A percentile compares a stretch with the other conserved stretches of the same genome.
Conservation (phyloP, 805 yeast species). For the Barnettozyma botsteinii region DNA sequence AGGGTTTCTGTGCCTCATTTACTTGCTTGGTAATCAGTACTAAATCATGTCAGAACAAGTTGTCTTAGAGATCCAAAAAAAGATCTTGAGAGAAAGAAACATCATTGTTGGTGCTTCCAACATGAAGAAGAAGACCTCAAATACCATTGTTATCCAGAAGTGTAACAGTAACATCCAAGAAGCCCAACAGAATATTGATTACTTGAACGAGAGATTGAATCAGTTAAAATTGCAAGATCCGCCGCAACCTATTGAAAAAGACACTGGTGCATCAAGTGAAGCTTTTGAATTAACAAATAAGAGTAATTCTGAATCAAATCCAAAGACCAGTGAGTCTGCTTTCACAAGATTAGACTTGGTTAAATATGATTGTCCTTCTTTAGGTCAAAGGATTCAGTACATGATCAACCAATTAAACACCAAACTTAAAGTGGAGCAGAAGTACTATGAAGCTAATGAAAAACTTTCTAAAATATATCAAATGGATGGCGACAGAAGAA, state of each 20-base stretch:
- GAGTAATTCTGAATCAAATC: background rate
- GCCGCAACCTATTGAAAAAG: background rate
- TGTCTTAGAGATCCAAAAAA: constrained; percentile 65
- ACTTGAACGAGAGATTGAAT: constrained; percentile 69
- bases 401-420: constrained; percentile 95
- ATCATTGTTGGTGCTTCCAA: constrained; percentile 84
- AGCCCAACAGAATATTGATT: constrained; percentile 86
- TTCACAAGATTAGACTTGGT: constrained; percentile 74
- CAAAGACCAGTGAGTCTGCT: constrained; percentile 21
- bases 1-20: no score
- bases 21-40: background rate
- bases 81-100: constrained; percentile 83
- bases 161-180: constrained; percentile 89
- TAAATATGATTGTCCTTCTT: constrained; percentile 88
- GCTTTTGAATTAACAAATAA: background rate
- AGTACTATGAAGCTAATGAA: constrained; percentile 88
- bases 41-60: constrained; percentile 32
- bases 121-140: constrained; percentile 70
- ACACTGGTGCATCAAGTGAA: background rate
- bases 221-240: constrained; percentile 38
- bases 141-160: constrained; percentile 78
- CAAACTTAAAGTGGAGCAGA: constrained; percentile 89
- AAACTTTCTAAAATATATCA: constrained; percentile 81
- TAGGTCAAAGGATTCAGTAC: constrained; percentile 90
- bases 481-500: constrained; percentile 84